Evolutionary conservation across 2,329 filamentous ascomycete genomes (phyloP).

Genomic region (Phyllosticta citrichinensis): DNA sequence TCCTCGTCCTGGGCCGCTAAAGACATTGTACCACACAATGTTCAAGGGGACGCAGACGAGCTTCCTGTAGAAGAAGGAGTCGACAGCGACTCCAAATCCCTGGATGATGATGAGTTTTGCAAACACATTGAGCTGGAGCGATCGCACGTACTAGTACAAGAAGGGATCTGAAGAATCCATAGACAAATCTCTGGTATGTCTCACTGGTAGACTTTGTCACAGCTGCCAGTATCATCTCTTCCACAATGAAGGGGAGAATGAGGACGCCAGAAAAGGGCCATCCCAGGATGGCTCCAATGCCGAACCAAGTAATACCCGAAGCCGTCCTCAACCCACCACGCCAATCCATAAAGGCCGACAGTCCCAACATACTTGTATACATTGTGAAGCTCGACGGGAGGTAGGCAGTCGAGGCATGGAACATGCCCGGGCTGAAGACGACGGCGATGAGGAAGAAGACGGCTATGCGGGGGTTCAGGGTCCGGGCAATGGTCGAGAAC

Average conservation of each 20-base stretch:
- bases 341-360: conserved; percentile 87
- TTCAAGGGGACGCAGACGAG: conserved; percentile 73
- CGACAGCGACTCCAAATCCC: conserved; percentile 60
- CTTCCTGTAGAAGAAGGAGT: conserved; percentile 78
- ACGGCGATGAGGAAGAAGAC: conserved; percentile 72
- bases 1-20: conserved; percentile 65
- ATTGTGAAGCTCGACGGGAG: conserved; percentile 94
- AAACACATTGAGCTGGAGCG: neutral
- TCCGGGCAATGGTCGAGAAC: conserved; percentile 65
- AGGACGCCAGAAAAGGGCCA: conserved; percentile 92
- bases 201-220: conserved; percentile 49
- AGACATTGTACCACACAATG: conserved; percentile 92
- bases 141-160: conserved; percentile 53
- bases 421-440: conserved; percentile 79
- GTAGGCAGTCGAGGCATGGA: conserved; percentile 78
- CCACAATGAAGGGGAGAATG: conserved; percentile 66
- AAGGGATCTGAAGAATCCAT: conserved; percentile 57
- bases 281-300: conserved; percentile 71
- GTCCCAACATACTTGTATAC: conserved; percentile 81
- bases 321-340: conserved; percentile 68
- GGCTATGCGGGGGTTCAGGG: conserved; percentile 72
- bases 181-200: conserved; percentile 50
- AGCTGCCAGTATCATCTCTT: conserved; percentile 55
- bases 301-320: conserved; percentile 83
- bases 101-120: conserved; percentile 24